phyloP scores from a whole-genome alignment of 1,284 basidiomycete genomes.

The Cerioporus squamosus region DNA sequence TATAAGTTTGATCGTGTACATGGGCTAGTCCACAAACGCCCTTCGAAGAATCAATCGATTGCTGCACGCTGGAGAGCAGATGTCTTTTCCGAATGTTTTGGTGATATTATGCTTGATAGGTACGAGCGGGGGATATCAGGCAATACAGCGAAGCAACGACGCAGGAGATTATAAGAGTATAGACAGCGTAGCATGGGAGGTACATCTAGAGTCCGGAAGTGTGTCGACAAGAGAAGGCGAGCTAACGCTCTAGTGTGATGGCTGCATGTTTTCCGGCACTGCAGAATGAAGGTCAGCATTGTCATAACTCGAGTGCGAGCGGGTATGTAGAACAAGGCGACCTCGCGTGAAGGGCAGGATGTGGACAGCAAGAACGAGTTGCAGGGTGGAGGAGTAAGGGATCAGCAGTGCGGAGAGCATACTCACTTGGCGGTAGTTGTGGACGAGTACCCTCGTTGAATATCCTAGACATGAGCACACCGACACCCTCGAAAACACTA shows the following conservation, averaged over 20 bases:
- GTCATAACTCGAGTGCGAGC: no score
- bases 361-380: no score
- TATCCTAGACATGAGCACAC: conserved; percentile 83
- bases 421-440: conserved; percentile 58
- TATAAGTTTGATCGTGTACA: no score
- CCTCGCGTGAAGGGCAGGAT: no score
- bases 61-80: background rate
- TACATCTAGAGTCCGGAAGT: conserved; percentile 33
- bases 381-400: no score
- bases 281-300: background rate
- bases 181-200: conserved; percentile 22
- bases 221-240: background rate
- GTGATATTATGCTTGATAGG: conserved; percentile 15
- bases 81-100: conserved; percentile 2
- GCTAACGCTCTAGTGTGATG: conserved; percentile 31
- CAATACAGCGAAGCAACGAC: conserved; percentile 16
- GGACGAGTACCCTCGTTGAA: conserved; percentile 85
- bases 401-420: no score
- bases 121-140: conserved; percentile 20
- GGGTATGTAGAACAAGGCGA: no score
- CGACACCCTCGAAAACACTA: conserved; percentile 96
- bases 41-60: no score
- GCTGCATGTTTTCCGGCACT: conserved; percentile 42
- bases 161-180: conserved; percentile 25
- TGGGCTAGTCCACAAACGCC: no score